Conservation (phyloP, 169 alveolate genomes). For the Perkinsus olseni region DNA sequence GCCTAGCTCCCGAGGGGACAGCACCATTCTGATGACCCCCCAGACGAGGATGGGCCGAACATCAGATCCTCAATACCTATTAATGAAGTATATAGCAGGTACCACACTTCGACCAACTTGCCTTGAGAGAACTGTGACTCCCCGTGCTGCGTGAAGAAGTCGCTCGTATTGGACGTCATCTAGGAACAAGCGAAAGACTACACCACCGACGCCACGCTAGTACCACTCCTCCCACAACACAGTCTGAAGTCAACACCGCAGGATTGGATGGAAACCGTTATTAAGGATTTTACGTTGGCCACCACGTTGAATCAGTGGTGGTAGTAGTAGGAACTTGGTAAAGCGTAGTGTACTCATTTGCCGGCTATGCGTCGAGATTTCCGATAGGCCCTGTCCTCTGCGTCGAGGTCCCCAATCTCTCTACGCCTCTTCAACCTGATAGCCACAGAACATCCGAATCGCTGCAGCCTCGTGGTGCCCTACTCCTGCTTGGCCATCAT, state of each 20-base stretch:
- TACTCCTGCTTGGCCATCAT: not conserved
- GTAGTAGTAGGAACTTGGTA: not conserved
- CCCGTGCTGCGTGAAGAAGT: not conserved
- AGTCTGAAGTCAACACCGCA: no score
- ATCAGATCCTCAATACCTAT: not conserved
- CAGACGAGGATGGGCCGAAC: not conserved
- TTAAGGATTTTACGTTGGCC: not conserved
- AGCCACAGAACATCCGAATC: not conserved
- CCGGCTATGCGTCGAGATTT: not conserved
- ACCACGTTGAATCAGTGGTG: not conserved
- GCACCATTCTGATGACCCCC: not conserved
- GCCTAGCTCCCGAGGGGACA: not conserved
- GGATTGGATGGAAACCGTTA: not conserved
- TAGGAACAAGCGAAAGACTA: not conserved
- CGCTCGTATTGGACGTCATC: not conserved
- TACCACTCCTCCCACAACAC: not conserved
- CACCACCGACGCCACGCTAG: not conserved
- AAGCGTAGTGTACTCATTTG: not conserved
- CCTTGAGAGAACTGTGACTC: not conserved
- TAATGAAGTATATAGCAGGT: not conserved
- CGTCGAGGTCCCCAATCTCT: not conserved
- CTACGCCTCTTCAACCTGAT: not conserved
- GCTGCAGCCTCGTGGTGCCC: not conserved
- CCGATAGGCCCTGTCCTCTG: not conserved
- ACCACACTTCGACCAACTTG: not conserved